A percentile compares a stretch with the other conserved stretches of the same genome.
Evolutionary conservation across 305 asterid species (phyloP).

Genomic region (Solanum hybrid): DNA sequence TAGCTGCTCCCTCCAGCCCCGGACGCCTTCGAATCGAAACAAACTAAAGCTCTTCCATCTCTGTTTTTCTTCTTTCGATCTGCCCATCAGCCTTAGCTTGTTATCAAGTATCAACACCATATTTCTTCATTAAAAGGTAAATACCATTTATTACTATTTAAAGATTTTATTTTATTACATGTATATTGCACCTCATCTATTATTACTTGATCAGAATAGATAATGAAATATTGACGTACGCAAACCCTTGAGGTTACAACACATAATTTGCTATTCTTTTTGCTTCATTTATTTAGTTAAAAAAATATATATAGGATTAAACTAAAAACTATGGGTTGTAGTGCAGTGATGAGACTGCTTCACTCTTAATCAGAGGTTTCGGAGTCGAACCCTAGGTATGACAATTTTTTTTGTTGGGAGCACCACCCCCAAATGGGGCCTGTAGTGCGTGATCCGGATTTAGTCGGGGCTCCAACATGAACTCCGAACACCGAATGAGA

Average conservation of each 20-base stretch:
- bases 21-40: neutral
- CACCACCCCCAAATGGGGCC: neutral
- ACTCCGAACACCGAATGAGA: neutral
- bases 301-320: neutral
- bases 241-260: neutral
- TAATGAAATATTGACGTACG: neutral
- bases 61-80: too few species aligned
- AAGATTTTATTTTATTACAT: neutral
- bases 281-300: neutral
- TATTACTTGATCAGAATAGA: too few species aligned
- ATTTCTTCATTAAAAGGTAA: neutral
- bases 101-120: neutral
- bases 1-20: neutral
- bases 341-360: too few species aligned
- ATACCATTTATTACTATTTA: neutral
- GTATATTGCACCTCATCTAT: neutral
- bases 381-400: neutral
- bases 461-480: neutral
- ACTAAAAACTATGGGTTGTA: too few species aligned
- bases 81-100: too few species aligned
- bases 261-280: neutral
- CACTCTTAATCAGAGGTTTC: neutral
- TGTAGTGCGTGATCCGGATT: fast-evolving
- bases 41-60: too few species aligned
- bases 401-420: neutral